Percentiles rank a stretch among this genome's conserved stretches.
Evolutionary conservation across 2,329 filamentous ascomycete species (phyloP).

Genomic region (Penicillium sp.): DNA sequence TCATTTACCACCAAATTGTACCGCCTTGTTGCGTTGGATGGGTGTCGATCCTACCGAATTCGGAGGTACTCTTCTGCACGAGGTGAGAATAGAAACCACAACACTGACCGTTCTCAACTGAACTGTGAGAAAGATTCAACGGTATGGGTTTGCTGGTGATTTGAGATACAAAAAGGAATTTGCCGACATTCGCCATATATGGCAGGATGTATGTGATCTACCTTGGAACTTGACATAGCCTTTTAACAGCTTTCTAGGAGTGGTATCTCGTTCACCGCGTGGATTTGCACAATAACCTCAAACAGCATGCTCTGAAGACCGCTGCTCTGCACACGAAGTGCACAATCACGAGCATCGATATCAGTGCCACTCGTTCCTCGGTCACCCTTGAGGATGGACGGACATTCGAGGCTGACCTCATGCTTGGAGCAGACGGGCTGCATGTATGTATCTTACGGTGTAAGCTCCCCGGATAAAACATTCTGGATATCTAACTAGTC

Average conservation of each 20-base stretch:
- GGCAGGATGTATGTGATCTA: slow-evolving; percentile 23
- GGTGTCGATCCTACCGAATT: slow-evolving; percentile 21
- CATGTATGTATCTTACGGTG: slow-evolving; percentile 12
- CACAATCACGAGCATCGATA: slow-evolving; percentile 18
- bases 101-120: neutral
- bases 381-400: slow-evolving; percentile 24
- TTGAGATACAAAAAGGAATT: slow-evolving; percentile 20
- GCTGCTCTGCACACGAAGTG: slow-evolving; percentile 24
- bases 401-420: slow-evolving; percentile 19
- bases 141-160: slow-evolving; percentile 15
- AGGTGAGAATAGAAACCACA: slow-evolving; percentile 8
- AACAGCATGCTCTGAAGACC: slow-evolving; percentile 29
- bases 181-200: slow-evolving; percentile 13
- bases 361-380: slow-evolving; percentile 9
- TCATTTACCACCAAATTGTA: slow-evolving; percentile 29
- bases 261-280: slow-evolving; percentile 42
- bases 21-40: slow-evolving; percentile 26
- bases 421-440: slow-evolving; percentile 29
- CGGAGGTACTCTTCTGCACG: slow-evolving; percentile 24
- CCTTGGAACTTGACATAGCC: neutral
- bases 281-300: slow-evolving; percentile 42
- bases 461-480: neutral
- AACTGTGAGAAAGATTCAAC: slow-evolving; percentile 16
- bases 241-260: slow-evolving; percentile 14
- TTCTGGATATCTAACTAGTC: neutral